Conservation (phyloP, 148 eudicot species). For the Diospyros kaki region DNA sequence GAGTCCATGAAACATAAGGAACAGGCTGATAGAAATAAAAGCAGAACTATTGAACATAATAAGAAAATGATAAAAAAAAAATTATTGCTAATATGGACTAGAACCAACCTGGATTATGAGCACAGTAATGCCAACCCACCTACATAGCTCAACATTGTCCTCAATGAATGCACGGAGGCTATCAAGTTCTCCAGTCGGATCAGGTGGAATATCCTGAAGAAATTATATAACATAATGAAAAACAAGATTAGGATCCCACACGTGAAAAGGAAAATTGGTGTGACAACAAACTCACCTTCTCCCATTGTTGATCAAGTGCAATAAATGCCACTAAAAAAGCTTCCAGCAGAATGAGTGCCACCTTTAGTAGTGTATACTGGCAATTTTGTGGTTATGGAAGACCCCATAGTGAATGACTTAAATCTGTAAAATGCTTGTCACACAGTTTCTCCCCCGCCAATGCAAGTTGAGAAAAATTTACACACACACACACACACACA, state of each 20-base stretch:
- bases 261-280: not conserved
- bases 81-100: not conserved
- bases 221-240: not conserved
- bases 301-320: conserved; percentile 62
- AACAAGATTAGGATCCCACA: conserved; percentile 5
- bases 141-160: conserved; percentile 54
- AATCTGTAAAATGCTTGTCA: not conserved
- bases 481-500: no score
- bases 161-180: conserved; percentile 44
- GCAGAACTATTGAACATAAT: not conserved
- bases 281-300: conserved; percentile 40
- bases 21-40: no score
- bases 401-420: not conserved
- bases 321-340: conserved; percentile 59
- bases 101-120: conserved; percentile 52
- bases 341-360: conserved; percentile 50
- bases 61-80: not conserved
- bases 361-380: conserved; percentile 52
- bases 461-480: not conserved
- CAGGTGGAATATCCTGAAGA: conserved; percentile 68
- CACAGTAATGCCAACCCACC: conserved; percentile 63
- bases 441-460: not conserved
- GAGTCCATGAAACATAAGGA: not conserved
- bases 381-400: conserved; percentile 32
- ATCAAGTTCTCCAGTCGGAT: conserved; percentile 75